Percentiles rank a stretch among this genome's conserved stretches.
Conservation (phyloP, 129 eudicot genomes). For the Helichrysum umbraculigerum region DNA sequence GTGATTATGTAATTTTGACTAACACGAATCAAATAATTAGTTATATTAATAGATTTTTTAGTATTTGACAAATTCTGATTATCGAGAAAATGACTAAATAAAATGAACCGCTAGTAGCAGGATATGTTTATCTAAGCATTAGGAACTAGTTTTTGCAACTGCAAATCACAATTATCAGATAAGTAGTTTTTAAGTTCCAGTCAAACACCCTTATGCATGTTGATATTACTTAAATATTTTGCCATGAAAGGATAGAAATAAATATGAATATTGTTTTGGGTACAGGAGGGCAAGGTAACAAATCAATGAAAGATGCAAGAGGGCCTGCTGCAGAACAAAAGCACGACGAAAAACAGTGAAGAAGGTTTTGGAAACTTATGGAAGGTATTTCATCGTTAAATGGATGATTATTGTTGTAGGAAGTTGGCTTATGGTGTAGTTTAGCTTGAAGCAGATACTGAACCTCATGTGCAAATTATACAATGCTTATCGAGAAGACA, state of each 20-base stretch:
- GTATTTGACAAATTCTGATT: too few species aligned
- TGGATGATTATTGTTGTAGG: constrained; percentile 32
- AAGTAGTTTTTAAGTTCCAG: neutral
- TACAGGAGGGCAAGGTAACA: constrained; percentile 31
- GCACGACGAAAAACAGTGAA: constrained; percentile 34
- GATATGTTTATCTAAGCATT: neutral
- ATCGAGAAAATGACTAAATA: too few species aligned
- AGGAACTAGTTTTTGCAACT: neutral
- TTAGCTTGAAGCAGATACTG: constrained; percentile 23
- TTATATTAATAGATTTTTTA: too few species aligned
- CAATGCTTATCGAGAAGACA: constrained; percentile 17
- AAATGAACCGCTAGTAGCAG: too few species aligned
- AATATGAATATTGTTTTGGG: constrained; percentile 10
- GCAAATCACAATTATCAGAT: neutral
- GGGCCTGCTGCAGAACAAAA: constrained; percentile 25
- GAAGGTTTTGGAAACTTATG: constrained; percentile 10
- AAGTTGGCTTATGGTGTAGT: constrained; percentile 35
- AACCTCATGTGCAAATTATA: constrained; percentile 16
- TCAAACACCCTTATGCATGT: neutral
- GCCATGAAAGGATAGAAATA: neutral
- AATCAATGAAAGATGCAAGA: constrained; percentile 30
- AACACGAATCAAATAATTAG: too few species aligned
- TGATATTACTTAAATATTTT: neutral
- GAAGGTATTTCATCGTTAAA: constrained; percentile 26
- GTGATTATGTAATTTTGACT: neutral